Evolutionary conservation across 2,329 filamentous ascomycete species (phyloP), one percentile per base, ranked within the genome.

Genomic region (Neocucurbitaria cava): DNA sequence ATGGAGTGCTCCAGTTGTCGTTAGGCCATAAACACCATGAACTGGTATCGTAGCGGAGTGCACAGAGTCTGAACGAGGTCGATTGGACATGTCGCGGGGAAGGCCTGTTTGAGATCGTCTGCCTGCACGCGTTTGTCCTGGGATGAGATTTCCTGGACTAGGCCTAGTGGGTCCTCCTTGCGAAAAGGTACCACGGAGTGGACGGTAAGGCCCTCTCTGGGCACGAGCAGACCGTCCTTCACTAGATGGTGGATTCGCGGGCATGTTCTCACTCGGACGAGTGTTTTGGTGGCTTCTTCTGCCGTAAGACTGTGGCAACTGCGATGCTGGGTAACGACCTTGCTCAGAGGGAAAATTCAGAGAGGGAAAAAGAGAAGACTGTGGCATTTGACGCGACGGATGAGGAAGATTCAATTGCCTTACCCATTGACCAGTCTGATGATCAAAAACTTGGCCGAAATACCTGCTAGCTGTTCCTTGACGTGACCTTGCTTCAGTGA

Each of bases 261-360:
- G 62, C 1, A 47, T 54, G 41, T 70, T 68, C 31, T 71, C 69
- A 40, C 66, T 68, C 5, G 63, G 69, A 9, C 59, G 56, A 26
- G 64, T 49, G 21, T 33, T 36, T 21, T 18, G 38, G 20, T 53
- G 48, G 4, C 24, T 39, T 20, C 21, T 50, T 45, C 61, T 58
- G 35, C 43, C 31, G 8, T 46, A 33, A 13, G 47, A n/a, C 10
- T 49, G 45, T 13, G 49, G 23, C 10, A 23, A n/a, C 23, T 45
- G 45, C 18, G 28, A n/a, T 20, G 33, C 13, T 30, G 26, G 13
- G n/a, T 40, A 5, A 18, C 31, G 15, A 5, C 18, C 11, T 23
- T 46, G 24, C 23, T 54, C 54, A 11, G 23, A 28, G 0, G 52
- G 24, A 11, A 26, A 13, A 33, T 49, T 44, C 17, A 3, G 13